Base-by-base conservation (phyloP, 441 rosid genomes). In the Metrosideros polymorpha region DNA sequence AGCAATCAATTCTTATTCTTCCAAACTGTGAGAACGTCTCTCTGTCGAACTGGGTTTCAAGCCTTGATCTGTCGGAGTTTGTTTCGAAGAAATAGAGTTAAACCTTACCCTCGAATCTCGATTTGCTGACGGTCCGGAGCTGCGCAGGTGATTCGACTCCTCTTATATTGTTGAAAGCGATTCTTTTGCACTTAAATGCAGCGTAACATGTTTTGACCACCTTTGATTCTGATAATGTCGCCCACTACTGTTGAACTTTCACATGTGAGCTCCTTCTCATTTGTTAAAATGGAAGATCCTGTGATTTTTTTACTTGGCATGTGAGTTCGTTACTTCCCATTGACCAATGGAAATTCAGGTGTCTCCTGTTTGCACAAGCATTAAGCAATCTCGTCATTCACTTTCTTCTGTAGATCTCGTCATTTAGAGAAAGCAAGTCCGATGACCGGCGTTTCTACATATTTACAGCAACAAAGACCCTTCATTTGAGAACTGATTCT, bases 391-490 rank as follows among this genome's bases (percentile, higher is more conserved):
- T 63, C 42, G 51, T 50, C 84, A 18, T 61, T 86, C 76, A 51
- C 50, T 83, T 91, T 90, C 82, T 87, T 89, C 52, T 88, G 89
- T 97, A 97, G 99, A 94, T 97, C 77, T 95, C 97, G n/a, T 96
- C 99, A 83, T 97, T 95, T 89, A 92, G 99, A 49, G 99, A 96
- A 92, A 94, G 98, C 95, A 97, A 93, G 89, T 96, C 99, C n/a
- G 99, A 97, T 85, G 94, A 94, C 85, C 90, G 94, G 92, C 92
- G 93, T 87, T 97, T 97, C 89, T 97, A 96, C 91, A 94, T 97
- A 87, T 94, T 96, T 87, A 95, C 99, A 86, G 96, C 98, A 51
- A 95, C 96, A 84, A 97, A 96, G 91, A 96, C 99, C 49, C 96
- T 97, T 88, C 99, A 98, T 90, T 89, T 98, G 88, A 96, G 98